A percentile compares a stretch with the other conserved stretches of the same genome.
phyloP scores from a whole-genome alignment of 2,329 filamentous ascomycete species.

The Chaetomium sp. region DNA sequence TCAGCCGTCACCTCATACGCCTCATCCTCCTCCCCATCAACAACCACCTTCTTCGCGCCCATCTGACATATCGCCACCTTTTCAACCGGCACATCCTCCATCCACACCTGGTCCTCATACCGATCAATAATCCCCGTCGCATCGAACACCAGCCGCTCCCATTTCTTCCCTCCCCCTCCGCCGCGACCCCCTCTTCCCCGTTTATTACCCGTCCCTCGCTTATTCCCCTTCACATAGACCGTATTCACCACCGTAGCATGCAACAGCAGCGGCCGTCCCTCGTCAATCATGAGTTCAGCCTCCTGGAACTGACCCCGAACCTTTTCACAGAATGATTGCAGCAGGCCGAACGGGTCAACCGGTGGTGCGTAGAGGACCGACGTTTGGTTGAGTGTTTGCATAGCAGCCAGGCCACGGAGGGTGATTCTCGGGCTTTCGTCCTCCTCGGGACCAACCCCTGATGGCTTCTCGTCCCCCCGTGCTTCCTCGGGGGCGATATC shows the following conservation, averaged over 20 bases:
- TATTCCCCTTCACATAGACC: slow-evolving; percentile 55
- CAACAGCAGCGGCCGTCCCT: slow-evolving; percentile 60
- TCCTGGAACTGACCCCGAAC: slow-evolving; percentile 49
- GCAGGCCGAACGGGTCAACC: slow-evolving; percentile 41
- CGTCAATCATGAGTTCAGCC: slow-evolving; percentile 49
- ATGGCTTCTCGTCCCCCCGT: too few relatives aligned
- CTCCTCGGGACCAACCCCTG: background rate
- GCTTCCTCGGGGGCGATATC: too few relatives aligned
- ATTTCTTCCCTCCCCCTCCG: slow-evolving; percentile 21
- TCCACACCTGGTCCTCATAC: slow-evolving; percentile 65
- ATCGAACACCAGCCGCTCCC: slow-evolving; percentile 44
- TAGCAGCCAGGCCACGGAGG: slow-evolving; percentile 51
- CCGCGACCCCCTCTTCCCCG: slow-evolving; percentile 20
- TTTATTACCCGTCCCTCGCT: slow-evolving; percentile 19
- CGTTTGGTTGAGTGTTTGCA: slow-evolving; percentile 50
- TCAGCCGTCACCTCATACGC: slow-evolving; percentile 50
- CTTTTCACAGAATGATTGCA: slow-evolving; percentile 53
- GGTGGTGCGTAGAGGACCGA: slow-evolving; percentile 62
- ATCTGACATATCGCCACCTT: slow-evolving; percentile 76
- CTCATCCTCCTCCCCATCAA: slow-evolving; percentile 45
- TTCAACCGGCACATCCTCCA: slow-evolving; percentile 59
- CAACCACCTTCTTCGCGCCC: slow-evolving; percentile 65
- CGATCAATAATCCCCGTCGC: slow-evolving; percentile 48
- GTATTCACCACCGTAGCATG: slow-evolving; percentile 88
- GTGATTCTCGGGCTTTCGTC: slow-evolving; percentile 31